Evolutionary conservation across 768 basidiomycete species (phyloP), one percentile per base, ranked within the genome.

Genomic region (Phanerodontia chrysosporium): DNA sequence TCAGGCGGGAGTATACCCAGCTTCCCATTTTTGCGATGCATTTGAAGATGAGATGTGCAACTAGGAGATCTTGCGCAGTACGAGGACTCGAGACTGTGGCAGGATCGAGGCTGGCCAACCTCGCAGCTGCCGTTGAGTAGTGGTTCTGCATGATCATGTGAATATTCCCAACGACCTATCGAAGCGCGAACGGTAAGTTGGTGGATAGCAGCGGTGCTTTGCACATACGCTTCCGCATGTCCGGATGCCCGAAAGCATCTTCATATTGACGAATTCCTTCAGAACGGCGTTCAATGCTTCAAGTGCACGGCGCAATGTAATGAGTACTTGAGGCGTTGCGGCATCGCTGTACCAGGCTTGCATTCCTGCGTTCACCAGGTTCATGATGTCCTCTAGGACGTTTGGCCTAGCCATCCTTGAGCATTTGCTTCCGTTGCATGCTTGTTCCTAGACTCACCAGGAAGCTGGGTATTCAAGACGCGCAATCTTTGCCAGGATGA

Each of bases 31-130:
- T 92, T 13, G 79, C 73, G 45, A 95, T 74, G 64, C 83, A 85
- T 70, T 95, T 94, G 76, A 86, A 91, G 3, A 85, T 73, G 18
- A 93, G 71, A 67, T 93, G 86, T 2, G 83, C 82, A 16, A 90
- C 63, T 64, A 73, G 75, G 39, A 90, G 68, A 53, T 78, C 80
- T 58, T 83, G 67, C 36, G 73, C 63, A 55, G 78, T 74, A 66
- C 74, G 67, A 66, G 75, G 67, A 62, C 69, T 63, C 65, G 62
- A 58, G 64, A 83, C 62, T 66, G 74, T 69, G 27, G 69, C 60
- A 13, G 72, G 69, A 24, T 63, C 65, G 27, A 84, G 61, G 1
- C 52, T 59, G 14, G 75, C 64, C 14, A 77, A 65, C 13, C 71
- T 73, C 1, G 75, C 63, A 2, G 85, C 75, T 55, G 86, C 72